A percentile compares a stretch with the other conserved stretches of the same genome.
These are phyloP conservation scores for Crucihimalaya himalaica DNA, from an alignment of 345 rosid genomes.

Conservation along the genomic window DNA sequence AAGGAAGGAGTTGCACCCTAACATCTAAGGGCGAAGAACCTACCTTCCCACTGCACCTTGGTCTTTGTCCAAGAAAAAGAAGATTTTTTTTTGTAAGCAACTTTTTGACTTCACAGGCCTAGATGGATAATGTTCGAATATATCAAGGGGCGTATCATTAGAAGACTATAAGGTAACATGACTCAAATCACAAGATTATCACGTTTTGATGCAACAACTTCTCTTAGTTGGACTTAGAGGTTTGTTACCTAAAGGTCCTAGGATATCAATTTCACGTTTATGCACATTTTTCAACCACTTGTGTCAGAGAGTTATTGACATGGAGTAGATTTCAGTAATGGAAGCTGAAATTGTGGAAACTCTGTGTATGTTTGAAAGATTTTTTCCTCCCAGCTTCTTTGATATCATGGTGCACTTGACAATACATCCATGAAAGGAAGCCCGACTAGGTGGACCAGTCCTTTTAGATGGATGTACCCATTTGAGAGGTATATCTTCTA, in stretches of 20 bases:
- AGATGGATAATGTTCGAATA: background rate
- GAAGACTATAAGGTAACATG: background rate
- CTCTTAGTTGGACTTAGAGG: background rate
- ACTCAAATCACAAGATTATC: background rate
- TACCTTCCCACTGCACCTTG: background rate
- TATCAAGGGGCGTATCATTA: background rate
- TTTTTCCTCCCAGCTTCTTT: too few relatives aligned
- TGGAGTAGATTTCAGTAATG: background rate
- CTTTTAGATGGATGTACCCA: too few relatives aligned
- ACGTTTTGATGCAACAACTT: background rate
- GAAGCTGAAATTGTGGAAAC: constrained; percentile 8
- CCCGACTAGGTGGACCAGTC: too few relatives aligned
- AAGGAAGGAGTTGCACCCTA: background rate
- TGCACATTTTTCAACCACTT: background rate
- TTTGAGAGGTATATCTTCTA: too few relatives aligned
- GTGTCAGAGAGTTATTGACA: background rate
- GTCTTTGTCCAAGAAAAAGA: background rate
- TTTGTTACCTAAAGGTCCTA: background rate
- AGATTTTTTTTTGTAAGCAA: background rate
- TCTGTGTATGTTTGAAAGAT: constrained; percentile 2
- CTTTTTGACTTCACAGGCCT: background rate
- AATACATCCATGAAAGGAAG: too few relatives aligned
- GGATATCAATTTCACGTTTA: background rate
- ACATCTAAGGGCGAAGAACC: background rate
- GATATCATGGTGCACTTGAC: too few relatives aligned